Evolutionary conservation across 2,329 filamentous ascomycete species (phyloP).

Genomic region (Aspergillus quadricinctus): DNA sequence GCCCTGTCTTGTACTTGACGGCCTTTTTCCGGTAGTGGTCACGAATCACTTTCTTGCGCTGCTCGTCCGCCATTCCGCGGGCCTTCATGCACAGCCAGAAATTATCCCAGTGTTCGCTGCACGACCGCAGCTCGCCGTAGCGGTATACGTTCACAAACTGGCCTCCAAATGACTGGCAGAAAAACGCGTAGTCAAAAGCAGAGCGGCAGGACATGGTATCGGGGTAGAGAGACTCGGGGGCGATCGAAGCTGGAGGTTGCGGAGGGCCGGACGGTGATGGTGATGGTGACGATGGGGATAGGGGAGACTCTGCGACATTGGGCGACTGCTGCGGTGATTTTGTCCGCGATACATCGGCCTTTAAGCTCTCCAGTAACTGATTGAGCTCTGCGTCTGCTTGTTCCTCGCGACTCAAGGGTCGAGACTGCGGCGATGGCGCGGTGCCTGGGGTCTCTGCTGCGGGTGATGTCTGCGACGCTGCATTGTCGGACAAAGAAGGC

Average conservation of each 20-base stretch:
- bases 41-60: slow-evolving; percentile 58
- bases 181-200: slow-evolving; percentile 89
- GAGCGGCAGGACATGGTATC: slow-evolving; percentile 81
- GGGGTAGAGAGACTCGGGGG: slow-evolving; percentile 69
- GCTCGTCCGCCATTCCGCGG: slow-evolving; percentile 56
- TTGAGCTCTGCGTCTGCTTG: slow-evolving; percentile 53
- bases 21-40: slow-evolving; percentile 66
- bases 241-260: slow-evolving; percentile 31
- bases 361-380: slow-evolving; percentile 49
- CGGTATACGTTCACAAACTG: slow-evolving; percentile 92
- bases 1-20: slow-evolving; percentile 61
- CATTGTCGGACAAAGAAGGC: slow-evolving; percentile 2
- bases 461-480: neutral
- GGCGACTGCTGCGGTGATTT: slow-evolving; percentile 5
- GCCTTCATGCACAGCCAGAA: slow-evolving; percentile 98
- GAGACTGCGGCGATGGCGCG: slow-evolving; percentile 20
- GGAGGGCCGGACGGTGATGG: slow-evolving; percentile 6
- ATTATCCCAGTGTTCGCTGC: slow-evolving; percentile 82
- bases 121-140: slow-evolving; percentile 70
- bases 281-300: slow-evolving; percentile 7
- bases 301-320: slow-evolving; percentile 7
- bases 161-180: slow-evolving; percentile 85
- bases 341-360: slow-evolving; percentile 28
- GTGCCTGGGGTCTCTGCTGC: slow-evolving; percentile 9
- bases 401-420: slow-evolving; percentile 39